A percentile compares a stretch with the other conserved stretches of the same genome.
Conservation (phyloP, 345 rosid species). For the Moricandia moricandioides region DNA sequence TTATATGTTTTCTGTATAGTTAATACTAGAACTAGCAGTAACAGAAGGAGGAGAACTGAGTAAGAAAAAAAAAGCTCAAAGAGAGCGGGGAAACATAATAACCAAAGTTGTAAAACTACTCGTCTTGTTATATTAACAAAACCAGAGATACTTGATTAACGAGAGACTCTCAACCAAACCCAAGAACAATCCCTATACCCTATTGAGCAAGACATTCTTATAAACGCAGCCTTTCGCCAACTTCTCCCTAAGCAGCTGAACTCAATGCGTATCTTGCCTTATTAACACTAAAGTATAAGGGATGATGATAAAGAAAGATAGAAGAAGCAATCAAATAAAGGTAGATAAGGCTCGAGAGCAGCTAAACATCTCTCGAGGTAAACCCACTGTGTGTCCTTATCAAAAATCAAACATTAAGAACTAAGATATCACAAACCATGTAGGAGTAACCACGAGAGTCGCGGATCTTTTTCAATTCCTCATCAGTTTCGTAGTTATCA, state of each 20-base stretch:
- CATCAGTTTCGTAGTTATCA: constrained; percentile 83
- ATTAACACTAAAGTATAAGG: no score
- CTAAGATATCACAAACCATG: constrained; percentile 47
- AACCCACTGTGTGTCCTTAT: background rate
- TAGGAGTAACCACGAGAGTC: constrained; percentile 87
- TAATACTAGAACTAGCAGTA: no score
- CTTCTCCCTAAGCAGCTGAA: background rate
- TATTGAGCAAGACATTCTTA: background rate
- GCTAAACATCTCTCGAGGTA: background rate
- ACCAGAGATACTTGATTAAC: background rate
- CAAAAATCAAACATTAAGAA: background rate
- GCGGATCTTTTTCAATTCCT: constrained; percentile 81
- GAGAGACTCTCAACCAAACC: background rate
- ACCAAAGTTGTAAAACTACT: background rate
- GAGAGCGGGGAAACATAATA: background rate
- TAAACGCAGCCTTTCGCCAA: background rate
- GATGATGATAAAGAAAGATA: no score
- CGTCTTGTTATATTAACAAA: background rate
- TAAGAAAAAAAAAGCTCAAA: background rate
- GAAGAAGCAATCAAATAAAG: no score
- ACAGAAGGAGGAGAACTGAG: no score
- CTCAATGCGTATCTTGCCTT: background rate
- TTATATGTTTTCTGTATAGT: background rate
- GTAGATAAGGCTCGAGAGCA: background rate
- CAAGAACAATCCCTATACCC: background rate